Evolutionary conservation across 208 protist genomes (phyloP).

Genomic region (Lotmaria passim): DNA sequence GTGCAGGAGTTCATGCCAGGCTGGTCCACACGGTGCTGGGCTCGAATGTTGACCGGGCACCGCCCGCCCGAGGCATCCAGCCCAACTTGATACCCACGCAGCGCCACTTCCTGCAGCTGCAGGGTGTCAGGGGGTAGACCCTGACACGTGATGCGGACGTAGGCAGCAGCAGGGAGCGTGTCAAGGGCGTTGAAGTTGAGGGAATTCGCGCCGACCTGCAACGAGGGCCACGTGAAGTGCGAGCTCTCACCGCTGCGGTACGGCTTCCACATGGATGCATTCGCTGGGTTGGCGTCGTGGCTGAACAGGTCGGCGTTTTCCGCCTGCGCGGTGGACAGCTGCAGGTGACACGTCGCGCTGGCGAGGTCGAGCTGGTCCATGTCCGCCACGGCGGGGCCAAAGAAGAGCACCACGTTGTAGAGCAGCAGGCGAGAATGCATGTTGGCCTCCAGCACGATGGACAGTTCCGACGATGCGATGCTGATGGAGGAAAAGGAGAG

Average conservation of each 20-base stretch:
- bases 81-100: conserved; percentile 55
- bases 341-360: conserved; percentile 31
- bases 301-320: conserved; percentile 26
- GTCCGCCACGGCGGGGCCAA: conserved; percentile 18
- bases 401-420: conserved; percentile 30
- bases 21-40: conserved; percentile 21
- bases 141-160: conserved; percentile 38
- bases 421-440: conserved; percentile 44
- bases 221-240: conserved; percentile 30
- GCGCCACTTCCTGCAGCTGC: conserved; percentile 14
- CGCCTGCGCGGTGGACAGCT: conserved; percentile 26
- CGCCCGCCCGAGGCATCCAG: conserved; percentile 33
- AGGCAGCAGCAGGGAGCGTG: conserved; percentile 27
- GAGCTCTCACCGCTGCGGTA: neutral
- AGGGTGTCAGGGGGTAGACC: conserved; percentile 24
- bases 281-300: conserved; percentile 9
- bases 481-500: conserved; percentile 6
- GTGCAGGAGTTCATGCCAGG: conserved; percentile 37
- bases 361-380: conserved; percentile 30
- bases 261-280: conserved; percentile 33
- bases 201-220: conserved; percentile 43
- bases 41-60: conserved; percentile 50
- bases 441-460: conserved; percentile 31
- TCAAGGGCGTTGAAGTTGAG: conserved; percentile 38
- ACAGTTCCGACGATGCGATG: conserved; percentile 7